phyloP scores from a whole-genome alignment of 2,329 filamentous ascomycete species.

The Phoma sp. region DNA sequence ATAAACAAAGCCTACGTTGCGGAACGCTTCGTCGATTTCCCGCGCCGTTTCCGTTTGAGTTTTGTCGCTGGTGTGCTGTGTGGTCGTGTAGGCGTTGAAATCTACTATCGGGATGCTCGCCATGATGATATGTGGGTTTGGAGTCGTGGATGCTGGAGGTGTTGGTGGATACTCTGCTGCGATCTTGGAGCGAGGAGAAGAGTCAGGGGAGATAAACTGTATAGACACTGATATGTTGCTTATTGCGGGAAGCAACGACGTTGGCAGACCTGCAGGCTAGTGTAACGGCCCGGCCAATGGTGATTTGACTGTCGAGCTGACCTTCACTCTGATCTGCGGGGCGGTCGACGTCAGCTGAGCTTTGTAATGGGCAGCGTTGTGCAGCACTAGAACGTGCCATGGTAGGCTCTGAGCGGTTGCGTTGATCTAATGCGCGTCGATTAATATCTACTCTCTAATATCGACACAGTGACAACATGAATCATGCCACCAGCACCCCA shows the following conservation, averaged over 20 bases:
- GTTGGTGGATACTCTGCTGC: not conserved
- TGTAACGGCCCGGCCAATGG: not conserved
- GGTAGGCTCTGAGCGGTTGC: no score
- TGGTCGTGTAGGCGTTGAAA: constrained; percentile 30
- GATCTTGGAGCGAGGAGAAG: not conserved
- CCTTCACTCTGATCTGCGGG: no score
- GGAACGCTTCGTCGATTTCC: constrained; percentile 49
- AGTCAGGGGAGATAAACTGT: not conserved
- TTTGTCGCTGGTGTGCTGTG: constrained; percentile 30
- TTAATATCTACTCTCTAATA: not conserved
- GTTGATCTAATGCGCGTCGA: not conserved
- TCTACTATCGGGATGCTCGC: constrained; percentile 39
- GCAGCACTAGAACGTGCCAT: no score
- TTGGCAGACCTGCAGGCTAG: not conserved
- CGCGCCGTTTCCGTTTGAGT: constrained; percentile 33
- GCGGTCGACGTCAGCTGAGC: no score
- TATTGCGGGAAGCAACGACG: not conserved
- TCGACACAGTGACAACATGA: not conserved
- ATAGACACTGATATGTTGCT: not conserved
- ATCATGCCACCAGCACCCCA: not conserved
- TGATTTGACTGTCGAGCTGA: no score
- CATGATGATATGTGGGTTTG: not conserved
- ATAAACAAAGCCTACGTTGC: constrained; percentile 51
- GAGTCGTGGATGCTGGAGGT: no score
- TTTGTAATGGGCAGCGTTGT: no score